Base-by-base conservation (phyloP, 768 basidiomycete species). In the Auriculariales sp. region DNA sequence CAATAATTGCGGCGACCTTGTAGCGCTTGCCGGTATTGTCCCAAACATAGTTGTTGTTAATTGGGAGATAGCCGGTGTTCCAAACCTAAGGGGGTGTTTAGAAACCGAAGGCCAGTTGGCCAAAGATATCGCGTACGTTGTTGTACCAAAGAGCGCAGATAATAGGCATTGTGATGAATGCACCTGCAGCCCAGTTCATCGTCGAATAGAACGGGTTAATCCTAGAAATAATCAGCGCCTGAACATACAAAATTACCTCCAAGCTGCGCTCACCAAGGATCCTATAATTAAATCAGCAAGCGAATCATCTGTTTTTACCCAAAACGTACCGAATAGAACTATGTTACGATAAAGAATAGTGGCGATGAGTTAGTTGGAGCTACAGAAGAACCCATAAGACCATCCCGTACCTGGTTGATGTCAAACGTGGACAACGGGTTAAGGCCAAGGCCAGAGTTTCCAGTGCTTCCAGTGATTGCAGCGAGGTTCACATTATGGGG, bases 11-110 rank as follows among this genome's bases (percentile, higher is more conserved):
- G 9, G 66, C 46, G n/a, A 73, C 68, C 46, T 69, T 64, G 61
- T 71, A 75, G 4, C 54, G 0, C 2, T 35, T 51, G 17, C 72
- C 75, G 2, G 63, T 66, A 49, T 68, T 69, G 57, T 72, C 71
- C 46, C 64, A 75, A 30, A 60, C 55, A 22, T 57, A 44, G 53
- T 64, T 63, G 15, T 52, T 54, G 30, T 63, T 56, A 57, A 70
- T 67, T 28, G 68, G 68, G 46, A 70, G 55, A 53, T 66, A 70
- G 15, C 53, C 56, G 3, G 62, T 62, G 55, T 66, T 61, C 64
- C 65, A 71, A 17, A 66, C 22, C 64, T 60, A n/a, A n/a, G n/a
- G n/a, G n/a, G n/a, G n/a, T n/a, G n/a, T n/a, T n/a, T n/a, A n/a
- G n/a, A n/a, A n/a, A n/a, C n/a, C n/a, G n/a, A n/a, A n/a, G n/a